Evolutionary conservation across 2,329 filamentous ascomycete species (phyloP), one percentile per base, ranked within the genome.

Genomic region (Zasmidium citrigriseum): DNA sequence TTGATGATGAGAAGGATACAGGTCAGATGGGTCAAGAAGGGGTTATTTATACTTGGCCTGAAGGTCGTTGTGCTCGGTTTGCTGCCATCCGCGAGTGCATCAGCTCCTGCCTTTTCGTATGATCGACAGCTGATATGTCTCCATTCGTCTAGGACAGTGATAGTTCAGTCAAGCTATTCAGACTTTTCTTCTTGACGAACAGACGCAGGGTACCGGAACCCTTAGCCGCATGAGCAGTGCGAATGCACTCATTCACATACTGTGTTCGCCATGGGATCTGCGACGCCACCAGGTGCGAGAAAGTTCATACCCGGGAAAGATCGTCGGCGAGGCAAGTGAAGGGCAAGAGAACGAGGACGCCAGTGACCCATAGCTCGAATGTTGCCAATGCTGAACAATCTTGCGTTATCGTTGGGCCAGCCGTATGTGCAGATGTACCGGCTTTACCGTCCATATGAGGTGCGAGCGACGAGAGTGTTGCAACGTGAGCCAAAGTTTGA

Each of bases 71-170:
- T 38, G 23, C 14, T 20, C 51, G n/a, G n/a, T n/a, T n/a, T n/a
- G n/a, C n/a, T n/a, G n/a, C n/a, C n/a, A n/a, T n/a, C n/a, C n/a
- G n/a, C n/a, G n/a, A 41, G 12, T 41, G 4, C 34, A n/a, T 16
- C 34, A 46, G 18, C 4, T 29, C n/a, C 18, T 44, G n/a, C 51
- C 4, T 46, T 5, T 3, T n/a, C 41, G 18, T 46, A 24, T 23
- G 51, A 54, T 54, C 51, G 11, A 23, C 51, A 29, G 34, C 34
- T 41, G 34, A 41, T n/a, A n/a, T n/a, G 18, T 41, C 18, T 41
- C 16, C 34, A n/a, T 41, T n/a, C 12, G 5, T n/a, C 34, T 41
- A 10, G 12, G 34, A 16, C 34, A n/a, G 4, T 16, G 34, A 9
- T n/a, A 4, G 18, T 41, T n/a, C 34, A n/a, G 12, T 41, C 34